phyloP scores from a whole-genome alignment of 306 rosid species.

The Corylus heterophylla region DNA sequence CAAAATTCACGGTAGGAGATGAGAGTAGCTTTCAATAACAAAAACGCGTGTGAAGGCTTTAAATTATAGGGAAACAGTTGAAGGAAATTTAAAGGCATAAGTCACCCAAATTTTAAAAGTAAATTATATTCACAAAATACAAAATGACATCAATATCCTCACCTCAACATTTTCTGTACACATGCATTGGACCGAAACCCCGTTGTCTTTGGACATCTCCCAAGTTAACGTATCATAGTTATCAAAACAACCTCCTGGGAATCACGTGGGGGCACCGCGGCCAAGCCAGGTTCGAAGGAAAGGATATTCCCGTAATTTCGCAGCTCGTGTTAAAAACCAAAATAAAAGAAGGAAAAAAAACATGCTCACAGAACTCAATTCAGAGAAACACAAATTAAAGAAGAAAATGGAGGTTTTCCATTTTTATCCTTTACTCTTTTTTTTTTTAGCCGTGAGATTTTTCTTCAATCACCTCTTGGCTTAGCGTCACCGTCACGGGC shows the following conservation, averaged over 20 bases:
- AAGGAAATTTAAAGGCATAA: neutral
- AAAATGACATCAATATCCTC: constrained; percentile 31
- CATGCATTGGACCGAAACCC: constrained; percentile 44
- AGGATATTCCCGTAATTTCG: constrained; percentile 30
- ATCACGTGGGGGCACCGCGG: constrained; percentile 17
- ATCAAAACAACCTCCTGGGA: neutral
- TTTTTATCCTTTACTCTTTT: no score
- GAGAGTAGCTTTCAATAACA: neutral
- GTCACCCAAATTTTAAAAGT: constrained; percentile 11
- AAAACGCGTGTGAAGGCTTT: neutral
- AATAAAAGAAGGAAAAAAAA: neutral
- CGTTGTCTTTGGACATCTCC: constrained; percentile 34
- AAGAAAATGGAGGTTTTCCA: no score
- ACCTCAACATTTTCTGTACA: constrained; percentile 53
- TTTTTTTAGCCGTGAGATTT: neutral
- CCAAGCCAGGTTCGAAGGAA: constrained; percentile 17
- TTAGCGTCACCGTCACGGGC: constrained; percentile 64
- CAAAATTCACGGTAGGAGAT: neutral
- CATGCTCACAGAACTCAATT: neutral
- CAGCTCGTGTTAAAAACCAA: neutral
- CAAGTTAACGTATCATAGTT: neutral
- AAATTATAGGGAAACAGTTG: neutral
- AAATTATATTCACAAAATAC: constrained; percentile 37
- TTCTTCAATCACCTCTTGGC: constrained; percentile 27
- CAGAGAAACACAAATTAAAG: no score